Conservation (phyloP, 371 early-diverging fungal genomes). For the Mucor sp. region DNA sequence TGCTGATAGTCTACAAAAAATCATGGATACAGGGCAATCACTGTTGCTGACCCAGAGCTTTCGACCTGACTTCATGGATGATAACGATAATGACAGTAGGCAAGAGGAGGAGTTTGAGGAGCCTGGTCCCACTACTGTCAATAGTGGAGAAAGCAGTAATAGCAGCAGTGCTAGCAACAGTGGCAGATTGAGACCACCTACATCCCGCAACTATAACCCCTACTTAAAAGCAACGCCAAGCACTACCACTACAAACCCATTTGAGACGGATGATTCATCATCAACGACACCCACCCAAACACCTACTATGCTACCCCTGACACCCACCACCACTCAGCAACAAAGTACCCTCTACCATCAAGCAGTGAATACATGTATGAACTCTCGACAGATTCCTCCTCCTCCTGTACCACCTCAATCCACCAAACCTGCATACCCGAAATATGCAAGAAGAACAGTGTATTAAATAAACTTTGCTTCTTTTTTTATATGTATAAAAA, state of each 20-base stretch:
- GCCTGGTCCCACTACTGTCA: neutral
- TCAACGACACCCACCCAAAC: neutral
- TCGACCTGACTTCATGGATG: slow-evolving; percentile 24
- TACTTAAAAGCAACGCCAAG: neutral
- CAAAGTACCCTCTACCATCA: neutral
- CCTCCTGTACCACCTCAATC: slow-evolving; percentile 45
- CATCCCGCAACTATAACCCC: neutral
- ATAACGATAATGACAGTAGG: neutral
- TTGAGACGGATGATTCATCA: slow-evolving; percentile 1
- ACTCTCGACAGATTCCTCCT: slow-evolving; percentile 27
- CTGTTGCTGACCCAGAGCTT: slow-evolving; percentile 36
- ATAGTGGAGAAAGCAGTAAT: neutral
- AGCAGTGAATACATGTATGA: slow-evolving; percentile 1
- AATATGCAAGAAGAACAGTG: slow-evolving; percentile 24
- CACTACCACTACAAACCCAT: neutral
- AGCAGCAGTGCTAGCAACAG: neutral
- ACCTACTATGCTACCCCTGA: neutral
- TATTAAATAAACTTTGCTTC: neutral
- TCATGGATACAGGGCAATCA: slow-evolving; percentile 33
- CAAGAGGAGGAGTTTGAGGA: neutral
- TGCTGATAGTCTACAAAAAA: slow-evolving; percentile 8
- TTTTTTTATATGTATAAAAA: neutral
- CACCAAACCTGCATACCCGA: slow-evolving; percentile 40
- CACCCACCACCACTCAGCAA: neutral
- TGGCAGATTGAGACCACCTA: neutral